phyloP scores from a whole-genome alignment of 805 yeast species.

The Monosporozyma aerobia region DNA sequence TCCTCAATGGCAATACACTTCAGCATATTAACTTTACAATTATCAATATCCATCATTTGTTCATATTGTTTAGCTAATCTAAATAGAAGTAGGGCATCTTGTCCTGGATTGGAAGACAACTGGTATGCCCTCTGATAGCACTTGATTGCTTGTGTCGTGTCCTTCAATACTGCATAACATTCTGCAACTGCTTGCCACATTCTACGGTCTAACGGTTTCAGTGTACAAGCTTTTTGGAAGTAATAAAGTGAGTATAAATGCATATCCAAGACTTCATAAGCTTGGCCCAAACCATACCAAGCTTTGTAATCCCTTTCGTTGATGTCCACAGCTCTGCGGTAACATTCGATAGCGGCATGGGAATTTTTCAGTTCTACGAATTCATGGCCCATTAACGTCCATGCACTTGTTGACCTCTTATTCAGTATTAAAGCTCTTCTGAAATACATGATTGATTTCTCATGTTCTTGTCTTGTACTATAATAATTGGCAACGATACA shows the following conservation, averaged over 20 bases:
- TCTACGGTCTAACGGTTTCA: slow-evolving; percentile 81
- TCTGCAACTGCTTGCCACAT: slow-evolving; percentile 96
- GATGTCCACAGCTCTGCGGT: slow-evolving; percentile 85
- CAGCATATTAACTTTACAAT: slow-evolving; percentile 51
- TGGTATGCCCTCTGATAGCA: slow-evolving; percentile 71
- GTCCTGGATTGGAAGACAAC: slow-evolving; percentile 42
- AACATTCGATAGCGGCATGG: slow-evolving; percentile 95
- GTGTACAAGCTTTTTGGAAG: slow-evolving; percentile 80
- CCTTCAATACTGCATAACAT: slow-evolving; percentile 73
- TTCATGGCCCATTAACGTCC: slow-evolving; percentile 99
- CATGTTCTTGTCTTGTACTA: slow-evolving; percentile 86
- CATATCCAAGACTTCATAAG: slow-evolving; percentile 94
- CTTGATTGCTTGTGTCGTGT: slow-evolving; percentile 63
- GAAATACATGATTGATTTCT: slow-evolving; percentile 86
- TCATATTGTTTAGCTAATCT: slow-evolving; percentile 64
- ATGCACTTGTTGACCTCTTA: slow-evolving; percentile 74
- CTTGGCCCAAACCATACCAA: slow-evolving; percentile 98
- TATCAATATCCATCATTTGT: slow-evolving; percentile 40
- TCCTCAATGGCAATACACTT: slow-evolving; percentile 52
- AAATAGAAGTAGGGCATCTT: slow-evolving; percentile 44
- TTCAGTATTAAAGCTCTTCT: slow-evolving; percentile 80
- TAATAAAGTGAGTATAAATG: slow-evolving; percentile 85
- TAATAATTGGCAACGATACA: slow-evolving; percentile 91
- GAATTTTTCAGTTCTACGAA: slow-evolving; percentile 92
- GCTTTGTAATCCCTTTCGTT: slow-evolving; percentile 86